These are phyloP conservation scores for Epichloe gansuensis DNA, from an alignment of 2,329 filamentous ascomycete genomes.

Conservation along the genomic window DNA sequence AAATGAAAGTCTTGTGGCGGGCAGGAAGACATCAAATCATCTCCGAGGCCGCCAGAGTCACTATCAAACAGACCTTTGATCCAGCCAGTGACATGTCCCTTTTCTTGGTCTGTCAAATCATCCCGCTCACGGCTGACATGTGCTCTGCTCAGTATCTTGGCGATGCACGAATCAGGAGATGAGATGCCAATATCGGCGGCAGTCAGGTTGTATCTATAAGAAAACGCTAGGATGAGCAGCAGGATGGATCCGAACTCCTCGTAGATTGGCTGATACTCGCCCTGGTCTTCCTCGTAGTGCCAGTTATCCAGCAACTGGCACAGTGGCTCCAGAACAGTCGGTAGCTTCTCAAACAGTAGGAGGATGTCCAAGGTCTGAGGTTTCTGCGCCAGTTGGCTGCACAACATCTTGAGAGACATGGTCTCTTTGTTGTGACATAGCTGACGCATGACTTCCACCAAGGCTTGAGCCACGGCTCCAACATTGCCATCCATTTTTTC, in stretches of 20 bases:
- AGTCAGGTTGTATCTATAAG: slow-evolving; percentile 60
- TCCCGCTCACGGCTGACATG: slow-evolving; percentile 43
- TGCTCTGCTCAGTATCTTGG: slow-evolving; percentile 48
- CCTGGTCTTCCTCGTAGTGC: slow-evolving; percentile 72
- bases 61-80: slow-evolving; percentile 64
- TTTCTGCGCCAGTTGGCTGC: slow-evolving; percentile 58
- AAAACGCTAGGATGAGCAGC: slow-evolving; percentile 58
- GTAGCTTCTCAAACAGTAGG: slow-evolving; percentile 59
- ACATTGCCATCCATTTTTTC: slow-evolving; percentile 92
- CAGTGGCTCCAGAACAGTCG: slow-evolving; percentile 57
- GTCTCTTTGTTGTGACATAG: slow-evolving; percentile 64
- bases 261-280: slow-evolving; percentile 73
- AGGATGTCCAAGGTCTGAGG: slow-evolving; percentile 62
- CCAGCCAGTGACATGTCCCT: slow-evolving; percentile 58
- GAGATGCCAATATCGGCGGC: slow-evolving; percentile 50
- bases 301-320: slow-evolving; percentile 67
- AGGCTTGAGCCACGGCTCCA: slow-evolving; percentile 67
- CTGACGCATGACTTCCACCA: slow-evolving; percentile 58
- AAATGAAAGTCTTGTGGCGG: slow-evolving; percentile 73
- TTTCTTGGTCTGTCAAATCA: slow-evolving; percentile 51
- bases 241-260: slow-evolving; percentile 74
- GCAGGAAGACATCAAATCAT: slow-evolving; percentile 72
- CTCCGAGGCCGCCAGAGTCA: slow-evolving; percentile 59
- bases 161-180: slow-evolving; percentile 51
- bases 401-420: slow-evolving; percentile 65